Base-by-base conservation (phyloP, 495 filamentous ascomycete species). In the Aspergillus steynii region DNA sequence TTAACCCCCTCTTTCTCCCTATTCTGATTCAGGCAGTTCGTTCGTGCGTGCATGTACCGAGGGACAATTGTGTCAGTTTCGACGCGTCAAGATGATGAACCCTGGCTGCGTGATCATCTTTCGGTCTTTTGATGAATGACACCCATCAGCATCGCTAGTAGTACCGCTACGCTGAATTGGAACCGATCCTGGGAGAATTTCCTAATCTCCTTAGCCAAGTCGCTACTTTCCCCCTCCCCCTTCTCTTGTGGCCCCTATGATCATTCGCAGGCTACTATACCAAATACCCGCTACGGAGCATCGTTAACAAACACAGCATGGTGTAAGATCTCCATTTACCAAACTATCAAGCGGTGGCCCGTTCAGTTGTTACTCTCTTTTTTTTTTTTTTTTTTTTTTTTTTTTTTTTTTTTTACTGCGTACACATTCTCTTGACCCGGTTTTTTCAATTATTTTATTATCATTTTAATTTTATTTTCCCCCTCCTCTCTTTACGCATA, bases 321-420 rank as follows among this genome's bases (percentile, higher is more conserved):
- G 62, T 62, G 50, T 60, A 32, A 62, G 62, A 65, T 65, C 55
- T 59, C 55, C 60, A 52, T 61, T 31, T 56, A 45, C 57, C 47
- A 37, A 59, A 62, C 47, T 49, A 57, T 60, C 59, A 62, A 61
- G 42, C 59, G 55, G 63, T 65, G 63, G 47, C 55, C 63, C 50
- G 59, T 62, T 62, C 45, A 45, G 46, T 42, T 52, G 60, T 51
- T 54, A 50, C 32, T 59, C 37, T 32, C 64, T 58, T 52, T 61
- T 61, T 48, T 45, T 50, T 53, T 58, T 53, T 34, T 49, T 65
- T 58, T 60, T 66, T 58, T 48, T 51, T n/a, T 27, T 61, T 47
- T 32, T 32, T 32, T 32, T 7, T 4, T 32, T 32, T 32, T 32
- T 32, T 7, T 32, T 32, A 4, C 31, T 32, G 20, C 31, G 4